Evolutionary conservation across 164 flowering plant species (phyloP).

Genomic region (Kalanchoe fedtschenkoi): DNA sequence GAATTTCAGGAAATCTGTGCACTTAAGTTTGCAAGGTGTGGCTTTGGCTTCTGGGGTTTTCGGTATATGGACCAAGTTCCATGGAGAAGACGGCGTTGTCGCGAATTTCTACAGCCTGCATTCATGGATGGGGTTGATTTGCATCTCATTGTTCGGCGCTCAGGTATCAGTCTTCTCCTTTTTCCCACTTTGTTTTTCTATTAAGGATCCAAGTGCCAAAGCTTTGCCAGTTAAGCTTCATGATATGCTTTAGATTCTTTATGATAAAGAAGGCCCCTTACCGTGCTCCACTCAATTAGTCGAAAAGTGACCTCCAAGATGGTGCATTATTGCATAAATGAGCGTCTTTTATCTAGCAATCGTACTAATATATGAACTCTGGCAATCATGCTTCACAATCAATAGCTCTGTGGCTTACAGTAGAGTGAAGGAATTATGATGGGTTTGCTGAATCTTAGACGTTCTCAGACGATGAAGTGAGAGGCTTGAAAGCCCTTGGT

Average conservation of each 20-base stretch:
- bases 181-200: background rate
- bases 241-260: background rate
- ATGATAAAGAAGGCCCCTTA: background rate
- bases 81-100: conserved; percentile 46
- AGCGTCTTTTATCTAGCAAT: background rate
- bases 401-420: too few relatives aligned
- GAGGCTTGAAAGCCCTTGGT: too few relatives aligned
- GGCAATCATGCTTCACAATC: too few relatives aligned
- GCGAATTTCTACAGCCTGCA: conserved; percentile 84
- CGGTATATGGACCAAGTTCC: conserved; percentile 90
- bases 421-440: too few relatives aligned
- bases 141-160: conserved; percentile 54
- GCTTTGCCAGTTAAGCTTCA: too few relatives aligned
- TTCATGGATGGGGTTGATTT: conserved; percentile 92
- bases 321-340: background rate
- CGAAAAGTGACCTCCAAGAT: background rate
- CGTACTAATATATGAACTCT: background rate
- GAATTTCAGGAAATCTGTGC: conserved; percentile 72
- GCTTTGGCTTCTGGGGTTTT: conserved; percentile 70
- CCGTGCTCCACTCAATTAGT: background rate
- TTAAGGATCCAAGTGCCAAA: conserved; percentile 4
- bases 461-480: too few relatives aligned
- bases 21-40: conserved; percentile 79
- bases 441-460: too few relatives aligned
- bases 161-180: conserved; percentile 37